Base-by-base conservation (phyloP, 1,284 basidiomycete species). In the Pseudozyma tsukubaensis region DNA sequence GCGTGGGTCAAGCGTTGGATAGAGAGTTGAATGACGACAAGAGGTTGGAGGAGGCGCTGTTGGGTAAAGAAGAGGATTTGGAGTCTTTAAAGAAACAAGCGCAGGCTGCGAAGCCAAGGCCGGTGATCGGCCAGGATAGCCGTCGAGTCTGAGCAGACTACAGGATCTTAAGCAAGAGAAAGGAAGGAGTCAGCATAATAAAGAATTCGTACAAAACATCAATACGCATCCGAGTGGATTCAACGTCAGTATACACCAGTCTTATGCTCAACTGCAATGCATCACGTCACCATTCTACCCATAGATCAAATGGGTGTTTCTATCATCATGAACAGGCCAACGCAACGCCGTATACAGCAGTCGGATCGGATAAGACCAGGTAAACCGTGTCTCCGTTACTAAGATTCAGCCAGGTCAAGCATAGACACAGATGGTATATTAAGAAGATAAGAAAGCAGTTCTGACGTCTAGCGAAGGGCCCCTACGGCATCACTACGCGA, bases 21-120 rank as follows among this genome's bases (percentile, higher is more conserved):
- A 35, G 63, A 13, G 61, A 65, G 49, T 29, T 70, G 13, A 66
- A 73, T n/a, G 72, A 70, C 34, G 70, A 70, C 29, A 63, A 70
- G 54, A 32, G 59, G 12, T 44, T 73, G 32, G 72, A 77, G 32
- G 74, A 73, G 39, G 72, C 72, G 14, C 42, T 75, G 16, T n/a
- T 75, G 29, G 72, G 72, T 3, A 75, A 75, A 19, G 72, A 75
- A 50, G 67, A 75, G 49, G 55, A 57, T 39, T 18, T 60, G 51
- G 66, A 60, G 1, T 37, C 42, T 40, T n/a, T 61, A 40, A 56
- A 59, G 40, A 76, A 58, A 24, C n/a, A 37, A 14, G 19, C 24
- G 24, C 24, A 29, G 24, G 24, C 24, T 29, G 24, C 11, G 6
- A 65, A 53, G 44, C 16, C 43, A 13, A 53, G 73, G 29, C 70